A percentile compares a stretch with the other conserved stretches of the same genome.
Evolutionary conservation across 2,329 filamentous ascomycete species (phyloP).

Genomic region (Colletotrichum incanum): DNA sequence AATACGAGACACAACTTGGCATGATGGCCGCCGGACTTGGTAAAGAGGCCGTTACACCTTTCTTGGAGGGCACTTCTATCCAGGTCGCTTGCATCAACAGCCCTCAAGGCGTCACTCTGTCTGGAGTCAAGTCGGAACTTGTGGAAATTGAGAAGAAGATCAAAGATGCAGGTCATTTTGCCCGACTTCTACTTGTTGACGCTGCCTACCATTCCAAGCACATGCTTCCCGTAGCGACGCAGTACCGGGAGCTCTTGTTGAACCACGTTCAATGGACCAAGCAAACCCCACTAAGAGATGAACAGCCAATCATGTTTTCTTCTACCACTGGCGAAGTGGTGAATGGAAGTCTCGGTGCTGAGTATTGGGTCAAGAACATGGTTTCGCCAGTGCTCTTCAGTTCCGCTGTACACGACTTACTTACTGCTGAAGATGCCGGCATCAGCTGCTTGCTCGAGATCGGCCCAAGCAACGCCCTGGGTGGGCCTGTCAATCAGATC

Average conservation of each 20-base stretch:
- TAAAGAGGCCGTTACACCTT: background rate
- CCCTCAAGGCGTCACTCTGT: background rate
- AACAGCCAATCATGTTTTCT: background rate
- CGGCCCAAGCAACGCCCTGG: conserved; percentile 50
- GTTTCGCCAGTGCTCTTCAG: background rate
- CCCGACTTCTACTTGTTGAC: background rate
- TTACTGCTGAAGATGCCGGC: background rate
- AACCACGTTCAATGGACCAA: no score
- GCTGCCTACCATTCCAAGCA: background rate
- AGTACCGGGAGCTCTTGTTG: background rate
- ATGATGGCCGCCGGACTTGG: background rate
- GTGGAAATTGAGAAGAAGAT: background rate
- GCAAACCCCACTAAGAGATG: background rate
- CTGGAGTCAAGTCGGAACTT: background rate
- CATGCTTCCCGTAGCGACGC: background rate
- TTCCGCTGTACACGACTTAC: background rate
- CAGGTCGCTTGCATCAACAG: background rate
- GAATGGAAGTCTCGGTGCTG: background rate
- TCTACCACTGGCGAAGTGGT: background rate
- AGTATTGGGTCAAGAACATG: conserved; percentile 4
- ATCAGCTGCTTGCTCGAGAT: conserved; percentile 47
- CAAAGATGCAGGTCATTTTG: background rate
- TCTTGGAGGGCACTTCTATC: background rate
- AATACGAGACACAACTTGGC: background rate
- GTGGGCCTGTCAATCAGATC: conserved; percentile 49